Base-by-base conservation (phyloP, 2,329 filamentous ascomycete genomes). In the Hirsutella minnesotensis region DNA sequence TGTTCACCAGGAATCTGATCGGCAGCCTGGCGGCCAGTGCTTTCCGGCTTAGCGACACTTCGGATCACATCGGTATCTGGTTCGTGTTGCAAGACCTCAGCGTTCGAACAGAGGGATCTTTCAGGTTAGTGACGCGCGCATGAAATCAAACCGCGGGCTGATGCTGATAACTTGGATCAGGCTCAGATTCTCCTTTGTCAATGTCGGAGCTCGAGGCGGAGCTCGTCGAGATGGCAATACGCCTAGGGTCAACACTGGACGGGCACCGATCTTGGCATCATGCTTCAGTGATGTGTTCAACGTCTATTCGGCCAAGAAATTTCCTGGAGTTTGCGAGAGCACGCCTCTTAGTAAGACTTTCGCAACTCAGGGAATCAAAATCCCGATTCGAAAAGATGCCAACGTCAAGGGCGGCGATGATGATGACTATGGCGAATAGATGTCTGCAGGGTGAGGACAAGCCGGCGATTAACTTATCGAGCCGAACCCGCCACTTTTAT, bases 231-330 rank as follows among this genome's bases (percentile, higher is more conserved):
- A 60, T n/a, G 60, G 66, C 30, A 62, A 62, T 24, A 56, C 62
- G 5, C 56, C 67, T 16, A 57, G 54, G 3, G 68, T 94, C 46
- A 92, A 88, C 60, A 81, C 76, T 31, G 83, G 81, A 44, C 81
- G 79, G 48, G 85, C 86, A 0, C 86, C 86, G 0, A 83, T 95
- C 12, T 73, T 96, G 16, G 88, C 90, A 1, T 83, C 81, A 9
- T 82, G 80, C 53, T 96, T 90, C 64, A 94, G 86, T 39, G 84
- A 94, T 4, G 74, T 80, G 3, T 96, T 98, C 69, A 86, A 87
- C 42, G 92, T 98, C 24, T 96, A 83, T 64, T 94, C 86, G 3
- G 92, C 92, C 39, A 98, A 98, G 73, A 95, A 95, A 57, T 98
- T 98, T 62, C 92, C 92, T 0, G 92, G 92, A 34, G 92, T 98